Evolutionary conservation across 2,329 filamentous ascomycete species (phyloP).

Genomic region (Paracoccidioides brasiliensis): DNA sequence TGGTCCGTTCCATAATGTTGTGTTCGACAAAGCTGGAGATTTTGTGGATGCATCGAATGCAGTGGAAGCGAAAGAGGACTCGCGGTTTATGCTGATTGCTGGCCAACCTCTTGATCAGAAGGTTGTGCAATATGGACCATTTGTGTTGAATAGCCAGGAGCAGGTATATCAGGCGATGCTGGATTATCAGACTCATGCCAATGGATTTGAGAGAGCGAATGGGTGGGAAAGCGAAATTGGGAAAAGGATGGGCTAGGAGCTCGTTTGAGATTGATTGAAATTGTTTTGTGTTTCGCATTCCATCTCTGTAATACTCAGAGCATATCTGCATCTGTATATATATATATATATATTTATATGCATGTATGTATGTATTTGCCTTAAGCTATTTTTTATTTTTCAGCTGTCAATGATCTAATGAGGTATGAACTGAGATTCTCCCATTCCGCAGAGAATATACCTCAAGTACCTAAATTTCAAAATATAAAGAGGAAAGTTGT

Average conservation of each 20-base stretch:
- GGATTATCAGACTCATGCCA: slow-evolving; percentile 59
- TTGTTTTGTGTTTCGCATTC: background rate
- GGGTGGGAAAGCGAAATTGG: slow-evolving; percentile 81
- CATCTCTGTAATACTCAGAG: background rate
- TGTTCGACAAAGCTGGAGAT: slow-evolving; percentile 72
- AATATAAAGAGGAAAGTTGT: too few relatives aligned
- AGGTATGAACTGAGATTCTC: too few relatives aligned
- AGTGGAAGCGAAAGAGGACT: slow-evolving; percentile 45
- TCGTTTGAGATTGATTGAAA: background rate
- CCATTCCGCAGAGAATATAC: too few relatives aligned
- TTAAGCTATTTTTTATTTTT: too few relatives aligned
- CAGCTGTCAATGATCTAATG: too few relatives aligned
- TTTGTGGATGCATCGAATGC: slow-evolving; percentile 58
- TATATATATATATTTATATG: too few relatives aligned
- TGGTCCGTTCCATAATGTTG: slow-evolving; percentile 69
- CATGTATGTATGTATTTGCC: too few relatives aligned
- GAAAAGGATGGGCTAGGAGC: slow-evolving; percentile 46
- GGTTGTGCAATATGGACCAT: slow-evolving; percentile 73
- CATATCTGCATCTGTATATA: too few relatives aligned
- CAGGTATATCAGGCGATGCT: slow-evolving; percentile 63
- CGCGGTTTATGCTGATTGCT: slow-evolving; percentile 52
- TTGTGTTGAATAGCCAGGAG: slow-evolving; percentile 60
- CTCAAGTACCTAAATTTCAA: too few relatives aligned
- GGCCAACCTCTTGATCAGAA: slow-evolving; percentile 69
- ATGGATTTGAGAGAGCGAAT: slow-evolving; percentile 68